Evolutionary conservation across 495 filamentous ascomycete species (phyloP).

Genomic region (Penicillium canescens): DNA sequence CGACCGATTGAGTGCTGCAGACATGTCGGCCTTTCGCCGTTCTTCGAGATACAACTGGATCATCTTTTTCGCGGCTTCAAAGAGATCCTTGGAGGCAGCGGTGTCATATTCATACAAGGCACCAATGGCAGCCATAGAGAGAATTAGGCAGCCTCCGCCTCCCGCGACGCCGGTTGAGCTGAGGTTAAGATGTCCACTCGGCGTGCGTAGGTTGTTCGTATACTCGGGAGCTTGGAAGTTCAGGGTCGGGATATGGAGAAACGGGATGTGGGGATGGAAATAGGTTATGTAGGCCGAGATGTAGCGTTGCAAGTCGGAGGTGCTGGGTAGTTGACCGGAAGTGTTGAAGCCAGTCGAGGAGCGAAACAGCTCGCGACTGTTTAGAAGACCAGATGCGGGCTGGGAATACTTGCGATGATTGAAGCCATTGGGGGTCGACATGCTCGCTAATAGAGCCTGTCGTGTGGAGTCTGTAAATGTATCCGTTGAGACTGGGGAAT

Average conservation of each 20-base stretch:
- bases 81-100: conserved; percentile 77
- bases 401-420: conserved; percentile 77
- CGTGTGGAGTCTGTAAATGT: conserved; percentile 94
- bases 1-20: conserved; percentile 68
- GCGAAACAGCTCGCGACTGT: conserved; percentile 43
- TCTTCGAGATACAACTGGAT: conserved; percentile 93
- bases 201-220: conserved; percentile 55
- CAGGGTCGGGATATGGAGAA: conserved; percentile 88
- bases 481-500: conserved; percentile 66
- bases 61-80: conserved; percentile 93
- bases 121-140: conserved; percentile 96
- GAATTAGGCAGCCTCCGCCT: conserved; percentile 85
- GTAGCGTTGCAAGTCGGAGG: conserved; percentile 89
- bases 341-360: conserved; percentile 49
- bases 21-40: conserved; percentile 83
- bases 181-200: conserved; percentile 52
- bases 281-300: conserved; percentile 90
- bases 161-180: conserved; percentile 68
- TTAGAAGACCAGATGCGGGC: conserved; percentile 55
- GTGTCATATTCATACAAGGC: conserved; percentile 91
- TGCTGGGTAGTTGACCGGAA: conserved; percentile 71
- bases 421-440: conserved; percentile 75
- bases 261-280: conserved; percentile 93
- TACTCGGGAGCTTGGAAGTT: conserved; percentile 81
- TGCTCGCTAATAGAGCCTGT: conserved; percentile 77